Percentiles rank a stretch among this genome's conserved stretches.
phyloP scores from a whole-genome alignment of 257 asterid genomes.

The Striga asiatica region DNA sequence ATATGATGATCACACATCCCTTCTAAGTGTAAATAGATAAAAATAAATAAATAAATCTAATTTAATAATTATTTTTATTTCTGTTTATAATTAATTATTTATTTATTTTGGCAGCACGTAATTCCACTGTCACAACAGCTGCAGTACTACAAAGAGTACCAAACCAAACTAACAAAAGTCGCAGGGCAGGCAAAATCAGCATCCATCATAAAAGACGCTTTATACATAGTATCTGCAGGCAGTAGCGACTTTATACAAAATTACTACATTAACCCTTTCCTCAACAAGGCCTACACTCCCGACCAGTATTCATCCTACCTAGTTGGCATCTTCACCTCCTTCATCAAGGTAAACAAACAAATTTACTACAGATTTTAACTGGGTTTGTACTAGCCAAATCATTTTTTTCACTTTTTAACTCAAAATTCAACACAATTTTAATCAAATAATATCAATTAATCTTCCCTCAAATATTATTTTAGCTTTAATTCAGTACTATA shows the following conservation, averaged over 20 bases:
- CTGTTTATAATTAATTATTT: no score
- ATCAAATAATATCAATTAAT: no score
- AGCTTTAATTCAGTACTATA: no score
- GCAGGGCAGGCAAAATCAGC: slow-evolving; percentile 55
- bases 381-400: no score
- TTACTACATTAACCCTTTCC: slow-evolving; percentile 66
- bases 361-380: no score
- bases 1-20: slow-evolving; percentile 77
- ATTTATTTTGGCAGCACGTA: slow-evolving; percentile 48
- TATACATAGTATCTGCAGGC: slow-evolving; percentile 58
- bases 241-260: slow-evolving; percentile 85
- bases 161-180: slow-evolving; percentile 46
- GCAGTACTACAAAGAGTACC: slow-evolving; percentile 67
- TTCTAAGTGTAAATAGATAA: slow-evolving; percentile 32
- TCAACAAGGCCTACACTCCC: slow-evolving; percentile 54
- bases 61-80: no score
- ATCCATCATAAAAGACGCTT: slow-evolving; percentile 40
- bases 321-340: slow-evolving; percentile 39
- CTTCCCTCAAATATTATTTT: no score
- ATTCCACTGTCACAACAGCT: slow-evolving; percentile 63
- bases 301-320: slow-evolving; percentile 72
- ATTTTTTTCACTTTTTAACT: no score
- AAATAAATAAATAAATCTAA: neutral
- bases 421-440: no score
- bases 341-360: slow-evolving; percentile 67